Evolutionary conservation across 768 basidiomycete genomes (phyloP), one percentile per base, ranked within the genome.

Genomic region (Podaxis mareebaensis): DNA sequence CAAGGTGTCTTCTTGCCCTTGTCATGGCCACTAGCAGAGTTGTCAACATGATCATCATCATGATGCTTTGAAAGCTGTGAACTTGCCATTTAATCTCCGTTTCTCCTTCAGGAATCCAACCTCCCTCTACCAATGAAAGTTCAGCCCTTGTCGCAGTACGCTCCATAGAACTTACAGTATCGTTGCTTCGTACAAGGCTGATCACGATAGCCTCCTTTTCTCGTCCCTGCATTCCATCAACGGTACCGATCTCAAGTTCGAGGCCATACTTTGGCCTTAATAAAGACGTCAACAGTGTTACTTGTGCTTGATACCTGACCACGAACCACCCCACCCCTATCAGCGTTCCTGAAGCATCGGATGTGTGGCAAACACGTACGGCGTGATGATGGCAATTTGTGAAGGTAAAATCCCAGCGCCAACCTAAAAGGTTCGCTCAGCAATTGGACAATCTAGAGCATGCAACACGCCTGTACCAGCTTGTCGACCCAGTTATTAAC

Each of bases 211-310:
- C 95, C 59, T 99, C 94, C 67, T 94, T 94, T 73, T 99, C 96
- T 54, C 97, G 85, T 0, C 96, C 96, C 78, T 99, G 97, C 89
- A 98, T 92, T 0, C 95, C 95, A 71, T 99, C 97, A 0, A 99
- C 95, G 0, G 91, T 93, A 1, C 96, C 97, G 49, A 97, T 93
- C 67, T 98, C 95, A 0, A 99, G 82, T 26, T 78, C 77, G 0
- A 79, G 73, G 0, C 90, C 91, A 68, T 91, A 82, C n/a, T 77
- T 72, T 0, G 90, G 87, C 24, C 90, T 86, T 20, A 99, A 77
- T 48, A 94, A 77, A 0, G 90, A 87, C 0, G 92, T 85, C 42
- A 99, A 79, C 1, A 95, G 81, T 2, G 90, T 85, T 3, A 99
- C 96, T 74, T 99, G 97, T 0, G 95, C 93, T 78, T 97, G 95